A percentile compares a stretch with the other conserved stretches of the same genome.
phyloP scores from a whole-genome alignment of 352 stramenopile genomes.

The Globisporangium parvum region DNA sequence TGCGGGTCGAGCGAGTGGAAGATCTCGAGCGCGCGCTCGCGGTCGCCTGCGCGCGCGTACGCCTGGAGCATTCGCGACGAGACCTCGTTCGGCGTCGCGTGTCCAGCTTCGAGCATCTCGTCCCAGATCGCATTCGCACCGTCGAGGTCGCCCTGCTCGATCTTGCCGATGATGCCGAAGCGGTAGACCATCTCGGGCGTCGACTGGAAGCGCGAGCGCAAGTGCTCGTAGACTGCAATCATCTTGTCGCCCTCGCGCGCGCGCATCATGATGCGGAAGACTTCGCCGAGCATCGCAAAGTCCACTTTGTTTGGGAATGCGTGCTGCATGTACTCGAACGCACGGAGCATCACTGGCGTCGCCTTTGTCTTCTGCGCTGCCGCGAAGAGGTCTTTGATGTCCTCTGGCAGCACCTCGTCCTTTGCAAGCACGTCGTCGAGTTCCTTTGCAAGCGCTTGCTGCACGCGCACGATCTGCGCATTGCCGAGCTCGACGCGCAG shows the following conservation, averaged over 20 bases:
- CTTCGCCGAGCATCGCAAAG: constrained; percentile 56
- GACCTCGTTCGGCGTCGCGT: constrained; percentile 65
- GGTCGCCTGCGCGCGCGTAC: constrained; percentile 32
- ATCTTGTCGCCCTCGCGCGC: constrained; percentile 33
- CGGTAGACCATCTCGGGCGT: constrained; percentile 69
- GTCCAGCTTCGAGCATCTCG: constrained; percentile 43
- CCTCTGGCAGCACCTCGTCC: constrained; percentile 34
- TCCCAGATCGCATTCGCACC: constrained; percentile 35
- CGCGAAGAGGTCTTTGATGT: constrained; percentile 51
- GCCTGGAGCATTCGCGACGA: constrained; percentile 55
- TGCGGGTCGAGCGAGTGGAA: constrained; percentile 53
- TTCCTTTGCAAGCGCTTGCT: constrained; percentile 33
- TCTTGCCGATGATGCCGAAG: constrained; percentile 54
- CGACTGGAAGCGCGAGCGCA: constrained; percentile 31
- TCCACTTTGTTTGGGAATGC: constrained; percentile 41
- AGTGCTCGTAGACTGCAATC: constrained; percentile 39
- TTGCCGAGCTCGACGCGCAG: constrained; percentile 31
- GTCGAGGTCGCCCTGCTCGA: constrained; percentile 46
- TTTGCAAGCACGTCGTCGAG: constrained; percentile 23
- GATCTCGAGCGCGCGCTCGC: constrained; percentile 44
- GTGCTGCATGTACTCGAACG: constrained; percentile 38
- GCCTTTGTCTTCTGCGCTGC: constrained; percentile 44
- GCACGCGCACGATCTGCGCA: constrained; percentile 24
- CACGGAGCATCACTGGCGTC: constrained; percentile 38
- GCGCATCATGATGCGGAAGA: constrained; percentile 46